Evolutionary conservation across 192 early-diverging fungal genomes (phyloP).

Genomic region (Backusella westeae): DNA sequence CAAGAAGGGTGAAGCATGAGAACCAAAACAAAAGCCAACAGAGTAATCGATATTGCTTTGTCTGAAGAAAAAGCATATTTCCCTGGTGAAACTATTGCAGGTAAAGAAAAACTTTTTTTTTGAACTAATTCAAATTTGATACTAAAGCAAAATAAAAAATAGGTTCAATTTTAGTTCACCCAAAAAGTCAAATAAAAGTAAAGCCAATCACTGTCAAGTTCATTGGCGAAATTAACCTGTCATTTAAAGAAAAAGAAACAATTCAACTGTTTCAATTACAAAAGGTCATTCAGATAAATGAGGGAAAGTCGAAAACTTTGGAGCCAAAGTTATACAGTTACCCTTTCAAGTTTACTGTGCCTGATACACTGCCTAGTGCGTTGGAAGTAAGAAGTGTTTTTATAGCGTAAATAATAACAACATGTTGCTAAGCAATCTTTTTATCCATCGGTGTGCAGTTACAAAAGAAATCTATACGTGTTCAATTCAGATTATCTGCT

Average conservation of each 20-base stretch:
- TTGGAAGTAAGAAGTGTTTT: slow-evolving; percentile 21
- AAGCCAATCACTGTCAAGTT: slow-evolving; percentile 31
- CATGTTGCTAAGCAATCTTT: background rate
- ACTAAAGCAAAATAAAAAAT: background rate
- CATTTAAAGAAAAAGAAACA: slow-evolving; percentile 26
- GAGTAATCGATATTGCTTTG: slow-evolving; percentile 33
- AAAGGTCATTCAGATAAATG: slow-evolving; percentile 15
- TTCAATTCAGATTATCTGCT: slow-evolving; percentile 21
- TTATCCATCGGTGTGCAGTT: background rate
- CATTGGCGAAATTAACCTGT: slow-evolving; percentile 22
- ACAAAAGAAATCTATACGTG: slow-evolving; percentile 4
- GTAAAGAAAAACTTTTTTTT: slow-evolving; percentile 16
- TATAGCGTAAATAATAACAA: background rate
- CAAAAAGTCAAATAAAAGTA: slow-evolving; percentile 30
- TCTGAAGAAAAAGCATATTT: slow-evolving; percentile 37
- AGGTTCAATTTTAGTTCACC: slow-evolving; percentile 33
- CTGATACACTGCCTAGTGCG: slow-evolving; percentile 32
- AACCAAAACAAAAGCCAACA: slow-evolving; percentile 9
- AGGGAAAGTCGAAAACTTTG: slow-evolving; percentile 8
- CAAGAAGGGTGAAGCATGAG: background rate
- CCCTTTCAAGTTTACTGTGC: slow-evolving; percentile 36
- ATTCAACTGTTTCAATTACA: slow-evolving; percentile 25
- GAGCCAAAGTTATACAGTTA: slow-evolving; percentile 31
- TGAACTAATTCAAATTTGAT: background rate
- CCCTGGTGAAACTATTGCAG: slow-evolving; percentile 36